Conservation (phyloP, 2,329 filamentous ascomycete genomes). For the Colletotrichum lentis region DNA sequence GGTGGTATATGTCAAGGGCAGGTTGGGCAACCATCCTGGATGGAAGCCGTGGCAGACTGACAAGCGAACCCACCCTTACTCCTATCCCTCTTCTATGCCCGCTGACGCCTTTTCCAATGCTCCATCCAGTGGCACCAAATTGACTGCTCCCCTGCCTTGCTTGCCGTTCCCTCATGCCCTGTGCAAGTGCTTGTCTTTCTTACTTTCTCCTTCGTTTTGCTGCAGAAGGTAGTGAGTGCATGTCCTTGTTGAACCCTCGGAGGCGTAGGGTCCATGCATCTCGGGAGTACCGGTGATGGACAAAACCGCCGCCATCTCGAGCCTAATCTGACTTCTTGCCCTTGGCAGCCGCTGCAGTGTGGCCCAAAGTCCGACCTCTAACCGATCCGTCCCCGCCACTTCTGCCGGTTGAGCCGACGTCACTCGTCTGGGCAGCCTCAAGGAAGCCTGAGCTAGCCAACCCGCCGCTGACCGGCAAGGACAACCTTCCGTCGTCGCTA, state of each 20-base stretch:
- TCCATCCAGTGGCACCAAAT: background rate
- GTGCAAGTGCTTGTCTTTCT: too few species aligned
- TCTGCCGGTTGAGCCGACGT: slow-evolving; percentile 49
- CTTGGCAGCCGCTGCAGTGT: slow-evolving; percentile 47
- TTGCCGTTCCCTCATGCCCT: background rate
- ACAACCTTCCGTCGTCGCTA: slow-evolving; percentile 60
- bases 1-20: background rate
- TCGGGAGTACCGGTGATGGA: too few species aligned
- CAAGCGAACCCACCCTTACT: background rate
- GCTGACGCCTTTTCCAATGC: slow-evolving; percentile 32
- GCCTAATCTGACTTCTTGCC: slow-evolving; percentile 57
- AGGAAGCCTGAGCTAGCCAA: slow-evolving; percentile 43
- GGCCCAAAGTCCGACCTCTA: slow-evolving; percentile 47
- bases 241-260: background rate
- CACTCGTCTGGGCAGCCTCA: slow-evolving; percentile 43
- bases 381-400: slow-evolving; percentile 50
- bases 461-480: slow-evolving; percentile 34
- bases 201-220: background rate
- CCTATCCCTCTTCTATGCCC: slow-evolving; percentile 14
- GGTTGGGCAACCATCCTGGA: background rate
- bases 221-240: background rate
- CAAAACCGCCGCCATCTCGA: background rate
- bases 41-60: slow-evolving; percentile 5
- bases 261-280: background rate
- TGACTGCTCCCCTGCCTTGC: background rate